Evolutionary conservation across 208 protist species (phyloP).

Genomic region (Trypanosomatidae sp.): DNA sequence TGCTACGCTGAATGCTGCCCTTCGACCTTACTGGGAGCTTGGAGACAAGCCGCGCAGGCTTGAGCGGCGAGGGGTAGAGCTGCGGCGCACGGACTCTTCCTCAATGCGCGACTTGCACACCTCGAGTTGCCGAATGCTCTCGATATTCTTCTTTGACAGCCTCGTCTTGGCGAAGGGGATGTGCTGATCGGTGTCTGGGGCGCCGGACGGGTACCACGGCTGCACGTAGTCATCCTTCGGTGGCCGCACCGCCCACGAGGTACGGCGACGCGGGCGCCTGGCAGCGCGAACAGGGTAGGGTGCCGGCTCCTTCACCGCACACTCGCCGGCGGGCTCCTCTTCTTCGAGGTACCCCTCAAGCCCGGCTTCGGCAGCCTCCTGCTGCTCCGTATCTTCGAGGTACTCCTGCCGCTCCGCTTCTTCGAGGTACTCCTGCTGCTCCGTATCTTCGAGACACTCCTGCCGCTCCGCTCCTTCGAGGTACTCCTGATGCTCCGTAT

Average conservation of each 20-base stretch:
- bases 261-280: conserved; percentile 5
- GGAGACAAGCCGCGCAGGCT: conserved; percentile 24
- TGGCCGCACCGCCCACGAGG: conserved; percentile 9
- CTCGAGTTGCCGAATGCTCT: conserved; percentile 75
- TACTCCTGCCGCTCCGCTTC: conserved; percentile 5
- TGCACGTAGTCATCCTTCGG: conserved; percentile 33
- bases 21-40: conserved; percentile 6
- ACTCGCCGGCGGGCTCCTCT: conserved; percentile 18
- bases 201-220: conserved; percentile 72
- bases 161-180: conserved; percentile 71
- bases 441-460: conserved; percentile 5
- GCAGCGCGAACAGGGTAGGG: conserved; percentile 6
- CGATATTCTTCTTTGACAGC: conserved; percentile 51
- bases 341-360: conserved; percentile 9
- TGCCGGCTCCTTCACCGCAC: conserved; percentile 6
- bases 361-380: conserved; percentile 15
- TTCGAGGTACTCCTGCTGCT: conserved; percentile 13
- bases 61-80: conserved; percentile 28
- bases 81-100: conserved; percentile 57
- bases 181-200: conserved; percentile 46
- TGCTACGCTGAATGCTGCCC: background rate
- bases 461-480: conserved; percentile 1
- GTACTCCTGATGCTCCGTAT: conserved; percentile 3
- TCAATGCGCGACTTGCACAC: conserved; percentile 39
- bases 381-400: background rate